Evolutionary conservation across 1,284 basidiomycete species (phyloP).

Genomic region (Ceratobasidium sp.): DNA sequence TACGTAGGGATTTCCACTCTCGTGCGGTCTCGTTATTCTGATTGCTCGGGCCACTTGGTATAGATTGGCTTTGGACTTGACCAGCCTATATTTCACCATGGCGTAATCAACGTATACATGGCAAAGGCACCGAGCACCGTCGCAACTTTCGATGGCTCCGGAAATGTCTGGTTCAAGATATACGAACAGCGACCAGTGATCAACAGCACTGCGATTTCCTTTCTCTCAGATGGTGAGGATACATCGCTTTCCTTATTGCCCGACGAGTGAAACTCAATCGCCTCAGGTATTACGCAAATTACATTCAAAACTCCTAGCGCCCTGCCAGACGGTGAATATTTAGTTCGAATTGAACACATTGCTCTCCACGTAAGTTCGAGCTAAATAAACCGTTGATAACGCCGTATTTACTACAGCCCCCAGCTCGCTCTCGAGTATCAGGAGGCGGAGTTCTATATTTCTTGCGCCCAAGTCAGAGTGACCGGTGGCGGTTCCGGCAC

Average conservation of each 20-base stretch:
- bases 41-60: neutral
- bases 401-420: neutral
- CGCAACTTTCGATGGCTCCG: conserved; percentile 60
- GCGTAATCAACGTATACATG: conserved; percentile 62
- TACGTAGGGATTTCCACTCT: conserved; percentile 56
- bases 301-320: conserved; percentile 60
- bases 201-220: too few species aligned
- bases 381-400: conserved; percentile 2
- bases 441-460: conserved; percentile 48
- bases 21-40: conserved; percentile 50
- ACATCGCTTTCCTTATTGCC: neutral
- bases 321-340: conserved; percentile 51
- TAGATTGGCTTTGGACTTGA: conserved; percentile 55
- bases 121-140: conserved; percentile 61
- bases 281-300: conserved; percentile 57
- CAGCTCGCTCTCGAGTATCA: conserved; percentile 14
- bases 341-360: conserved; percentile 49
- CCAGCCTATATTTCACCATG: conserved; percentile 59
- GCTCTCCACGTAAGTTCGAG: conserved; percentile 43
- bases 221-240: conserved; percentile 59
- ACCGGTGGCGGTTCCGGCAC: conserved; percentile 47
- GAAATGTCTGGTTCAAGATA: conserved; percentile 66
- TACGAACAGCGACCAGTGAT: too few species aligned
- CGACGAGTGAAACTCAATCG: neutral
- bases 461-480: conserved; percentile 55